A percentile compares a stretch with the other conserved stretches of the same genome.
These are phyloP conservation scores for Fraxinus velutina DNA, from an alignment of 305 asterid species.

Conservation along the genomic window DNA sequence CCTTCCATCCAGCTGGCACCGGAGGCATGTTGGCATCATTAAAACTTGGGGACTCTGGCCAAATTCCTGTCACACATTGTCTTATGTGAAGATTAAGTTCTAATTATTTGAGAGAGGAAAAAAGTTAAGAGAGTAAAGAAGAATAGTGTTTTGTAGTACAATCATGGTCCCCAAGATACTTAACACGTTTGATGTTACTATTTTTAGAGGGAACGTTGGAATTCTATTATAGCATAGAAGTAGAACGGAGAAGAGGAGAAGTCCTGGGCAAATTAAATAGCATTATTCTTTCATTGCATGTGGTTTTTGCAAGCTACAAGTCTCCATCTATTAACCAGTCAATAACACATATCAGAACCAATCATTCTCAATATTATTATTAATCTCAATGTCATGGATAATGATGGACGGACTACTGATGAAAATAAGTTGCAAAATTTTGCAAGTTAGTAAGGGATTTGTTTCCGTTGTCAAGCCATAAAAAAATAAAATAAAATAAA, in stretches of 20 bases:
- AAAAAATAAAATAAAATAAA: not conserved
- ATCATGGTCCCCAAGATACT: not conserved
- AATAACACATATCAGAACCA: not conserved
- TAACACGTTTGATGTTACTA: not conserved
- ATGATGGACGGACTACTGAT: not conserved
- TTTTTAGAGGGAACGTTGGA: not conserved
- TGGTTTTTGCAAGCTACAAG: not conserved
- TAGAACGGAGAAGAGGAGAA: not conserved
- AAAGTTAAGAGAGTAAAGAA: not conserved
- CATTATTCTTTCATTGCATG: not conserved
- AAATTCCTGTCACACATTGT: slow-evolving; percentile 55
- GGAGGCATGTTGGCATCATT: slow-evolving; percentile 74
- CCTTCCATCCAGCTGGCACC: slow-evolving; percentile 80
- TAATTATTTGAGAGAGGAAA: not conserved
- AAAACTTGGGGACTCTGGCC: slow-evolving; percentile 93
- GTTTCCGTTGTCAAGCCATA: not conserved
- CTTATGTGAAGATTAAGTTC: slow-evolving; percentile 8
- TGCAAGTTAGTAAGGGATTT: not conserved
- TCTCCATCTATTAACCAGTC: not conserved
- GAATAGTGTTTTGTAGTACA: not conserved
- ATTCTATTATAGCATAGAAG: slow-evolving; percentile 4
- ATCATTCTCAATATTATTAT: not conserved
- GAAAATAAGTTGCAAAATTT: not conserved
- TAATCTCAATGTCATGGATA: not conserved
- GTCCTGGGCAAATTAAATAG: not conserved